Conservation (phyloP, 2,329 filamentous ascomycete species). For the Endothia cerciana region DNA sequence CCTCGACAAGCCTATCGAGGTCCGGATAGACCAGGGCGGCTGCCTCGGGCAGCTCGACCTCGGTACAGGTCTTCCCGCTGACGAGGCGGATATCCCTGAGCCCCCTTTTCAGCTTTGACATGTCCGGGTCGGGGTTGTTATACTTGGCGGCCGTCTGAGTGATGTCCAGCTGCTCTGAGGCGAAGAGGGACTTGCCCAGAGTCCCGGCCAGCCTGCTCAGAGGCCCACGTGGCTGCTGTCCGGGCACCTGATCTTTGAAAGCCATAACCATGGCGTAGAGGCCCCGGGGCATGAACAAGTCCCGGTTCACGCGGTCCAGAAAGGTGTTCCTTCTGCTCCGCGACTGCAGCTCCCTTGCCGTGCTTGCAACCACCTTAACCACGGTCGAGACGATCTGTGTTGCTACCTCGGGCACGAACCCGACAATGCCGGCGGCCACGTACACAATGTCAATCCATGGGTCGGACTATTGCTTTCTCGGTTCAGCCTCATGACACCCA, state of each 20-base stretch:
- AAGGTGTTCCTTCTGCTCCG: constrained; percentile 35
- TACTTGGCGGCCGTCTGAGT: constrained; percentile 42
- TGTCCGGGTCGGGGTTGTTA: constrained; percentile 33
- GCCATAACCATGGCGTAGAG: constrained; percentile 38
- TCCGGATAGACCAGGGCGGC: constrained; percentile 45
- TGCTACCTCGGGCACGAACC: constrained; percentile 38
- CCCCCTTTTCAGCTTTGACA: constrained; percentile 32
- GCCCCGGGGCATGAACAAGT: constrained; percentile 39
- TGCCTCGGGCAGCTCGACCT: constrained; percentile 43
- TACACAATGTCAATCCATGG: constrained; percentile 33
- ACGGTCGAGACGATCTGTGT: constrained; percentile 35
- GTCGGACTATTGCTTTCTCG: constrained; percentile 7
- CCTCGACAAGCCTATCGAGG: constrained; percentile 37
- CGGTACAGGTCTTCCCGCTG: constrained; percentile 42
- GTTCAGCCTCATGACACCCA: constrained; percentile 9
- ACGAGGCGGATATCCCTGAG: constrained; percentile 40
- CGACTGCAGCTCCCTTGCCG: constrained; percentile 36
- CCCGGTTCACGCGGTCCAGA: constrained; percentile 37
- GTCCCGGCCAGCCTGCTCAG: constrained; percentile 27
- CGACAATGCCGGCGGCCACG: constrained; percentile 32
- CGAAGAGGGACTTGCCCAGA: constrained; percentile 27
- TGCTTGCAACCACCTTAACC: constrained; percentile 34
- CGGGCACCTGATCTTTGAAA: constrained; percentile 34
- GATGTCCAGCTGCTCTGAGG: constrained; percentile 37
- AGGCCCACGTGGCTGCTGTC: constrained; percentile 26